Base-by-base conservation (phyloP, 169 alveolate genomes). In the Babesia gibsoni region DNA sequence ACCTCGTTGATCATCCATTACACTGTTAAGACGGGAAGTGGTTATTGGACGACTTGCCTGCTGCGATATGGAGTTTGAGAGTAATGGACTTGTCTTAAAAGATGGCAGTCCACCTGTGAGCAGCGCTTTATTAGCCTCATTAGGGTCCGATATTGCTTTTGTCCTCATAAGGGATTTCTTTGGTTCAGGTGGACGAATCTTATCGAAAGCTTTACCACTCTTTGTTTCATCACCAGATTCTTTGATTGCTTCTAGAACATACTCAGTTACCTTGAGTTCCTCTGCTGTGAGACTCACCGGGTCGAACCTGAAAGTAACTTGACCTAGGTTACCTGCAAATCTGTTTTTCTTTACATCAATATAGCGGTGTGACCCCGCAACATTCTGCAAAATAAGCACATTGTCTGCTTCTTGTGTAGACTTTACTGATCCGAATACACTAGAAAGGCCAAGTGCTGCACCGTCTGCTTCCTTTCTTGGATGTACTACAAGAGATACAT, bases 351-450 rank as follows among this genome's bases (percentile, higher is more conserved):
- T 88, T 6, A 95, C 80, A 56, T 96, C 97, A 27, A 96, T 80
- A 39, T 84, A 88, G 50, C 96, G 83, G 35, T 85, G 85, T 49
- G 91, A 86, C 10, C 91, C 91, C 22, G 86, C 73, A 4, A 77
- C 79, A 43, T 84, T 87, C 86, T 96, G 95, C 30, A 96, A 69
- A 32, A 96, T 94, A 36, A 94, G 58, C 5, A 96, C 96, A 63
- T 94, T 92, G 63, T 96, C 99, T n/a, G 99, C 98, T 73, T 96
- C 99, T 74, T 96, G 94, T 3, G 98, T 94, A 1, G 96, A 90
- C 81, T 96, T 96, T 3, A 97, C 98, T 29, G 96, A 83, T n/a
- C 99, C 99, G 80, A 95, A 96, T 18, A 96, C 96, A 6, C 95
- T 85, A 6, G 97, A 86, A 25, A 94, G 81, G 33, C 94, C 94